Conservation (phyloP, 2,329 filamentous ascomycete genomes). For the Blastomyces emzantsi region DNA sequence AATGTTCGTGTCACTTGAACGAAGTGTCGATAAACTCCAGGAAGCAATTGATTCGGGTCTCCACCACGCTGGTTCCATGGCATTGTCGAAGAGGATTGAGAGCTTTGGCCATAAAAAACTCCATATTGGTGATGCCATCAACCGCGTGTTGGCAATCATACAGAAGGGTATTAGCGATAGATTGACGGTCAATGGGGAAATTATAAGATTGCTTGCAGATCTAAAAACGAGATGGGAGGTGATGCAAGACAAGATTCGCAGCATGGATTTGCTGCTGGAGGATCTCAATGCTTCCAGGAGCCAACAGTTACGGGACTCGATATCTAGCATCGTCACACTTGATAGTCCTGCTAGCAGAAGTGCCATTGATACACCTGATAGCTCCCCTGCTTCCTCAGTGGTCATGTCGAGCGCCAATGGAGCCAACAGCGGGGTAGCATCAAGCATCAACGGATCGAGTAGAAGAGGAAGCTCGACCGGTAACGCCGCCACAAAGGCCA, state of each 20-base stretch:
- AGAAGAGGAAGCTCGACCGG: conserved; percentile 40
- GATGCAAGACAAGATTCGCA: conserved; percentile 65
- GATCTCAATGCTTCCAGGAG: conserved; percentile 55
- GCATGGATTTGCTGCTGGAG: conserved; percentile 66
- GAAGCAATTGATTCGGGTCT: conserved; percentile 68
- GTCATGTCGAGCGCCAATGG: conserved; percentile 46
- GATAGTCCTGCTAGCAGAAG: conserved; percentile 65
- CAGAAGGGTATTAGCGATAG: conserved; percentile 92
- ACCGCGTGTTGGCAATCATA: conserved; percentile 82
- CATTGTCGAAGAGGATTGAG: conserved; percentile 73
- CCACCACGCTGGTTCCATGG: conserved; percentile 61
- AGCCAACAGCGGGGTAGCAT: conserved; percentile 39
- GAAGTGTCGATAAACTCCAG: conserved; percentile 71
- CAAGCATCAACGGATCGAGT: conserved; percentile 36
- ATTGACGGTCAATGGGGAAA: conserved; percentile 94
- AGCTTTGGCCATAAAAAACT: conserved; percentile 91
- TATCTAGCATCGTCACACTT: conserved; percentile 83
- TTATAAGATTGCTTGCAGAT: conserved; percentile 74
- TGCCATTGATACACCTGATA: conserved; percentile 60
- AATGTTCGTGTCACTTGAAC: conserved; percentile 92
- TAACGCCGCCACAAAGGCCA: conserved; percentile 32
- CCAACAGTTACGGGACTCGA: conserved; percentile 78
- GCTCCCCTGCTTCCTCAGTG: conserved; percentile 60
- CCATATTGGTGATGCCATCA: conserved; percentile 89
- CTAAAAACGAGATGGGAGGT: conserved; percentile 74